phyloP scores from a whole-genome alignment of 1,284 basidiomycete species.

The Cutaneotrichosporon arboriforme region DNA sequence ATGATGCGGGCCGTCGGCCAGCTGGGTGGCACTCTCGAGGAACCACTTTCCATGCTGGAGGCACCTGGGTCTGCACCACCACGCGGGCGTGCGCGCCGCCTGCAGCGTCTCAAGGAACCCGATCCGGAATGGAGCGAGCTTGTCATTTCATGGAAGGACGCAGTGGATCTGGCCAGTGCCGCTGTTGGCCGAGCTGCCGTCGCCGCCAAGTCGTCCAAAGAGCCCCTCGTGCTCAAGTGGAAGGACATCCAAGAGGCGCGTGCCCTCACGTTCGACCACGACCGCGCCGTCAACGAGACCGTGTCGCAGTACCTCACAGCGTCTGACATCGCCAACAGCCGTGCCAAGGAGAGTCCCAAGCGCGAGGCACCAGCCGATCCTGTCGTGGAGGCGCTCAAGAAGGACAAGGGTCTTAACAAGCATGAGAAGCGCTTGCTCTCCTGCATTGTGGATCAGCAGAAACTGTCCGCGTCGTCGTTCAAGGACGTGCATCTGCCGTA shows the following conservation, averaged over 20 bases:
- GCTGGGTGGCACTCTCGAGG: constrained; percentile 62
- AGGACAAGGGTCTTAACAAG: constrained; percentile 64
- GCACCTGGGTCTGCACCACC: constrained; percentile 51
- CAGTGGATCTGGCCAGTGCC: constrained; percentile 27
- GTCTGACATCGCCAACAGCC: constrained; percentile 6
- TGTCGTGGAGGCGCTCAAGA: constrained; percentile 67
- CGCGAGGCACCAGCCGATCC: constrained; percentile 51
- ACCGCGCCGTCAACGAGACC: constrained; percentile 12
- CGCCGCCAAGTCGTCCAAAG: not conserved
- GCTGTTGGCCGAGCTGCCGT: constrained; percentile 17
- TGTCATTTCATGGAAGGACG: constrained; percentile 27
- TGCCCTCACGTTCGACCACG: constrained; percentile 12
- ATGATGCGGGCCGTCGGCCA: constrained; percentile 60
- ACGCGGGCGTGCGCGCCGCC: constrained; percentile 62
- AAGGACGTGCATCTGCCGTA: constrained; percentile 78
- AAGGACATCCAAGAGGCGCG: constrained; percentile 26
- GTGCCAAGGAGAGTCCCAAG: constrained; percentile 14
- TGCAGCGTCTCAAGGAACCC: constrained; percentile 64
- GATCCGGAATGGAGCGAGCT: constrained; percentile 23
- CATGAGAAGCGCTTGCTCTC: constrained; percentile 71
- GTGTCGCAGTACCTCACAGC: constrained; percentile 20
- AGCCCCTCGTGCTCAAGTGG: constrained; percentile 22
- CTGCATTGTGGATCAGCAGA: constrained; percentile 76
- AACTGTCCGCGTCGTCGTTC: constrained; percentile 63
- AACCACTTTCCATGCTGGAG: constrained; percentile 30